phyloP scores from a whole-genome alignment of 2,329 filamentous ascomycete species.

The Penicillium italicum region DNA sequence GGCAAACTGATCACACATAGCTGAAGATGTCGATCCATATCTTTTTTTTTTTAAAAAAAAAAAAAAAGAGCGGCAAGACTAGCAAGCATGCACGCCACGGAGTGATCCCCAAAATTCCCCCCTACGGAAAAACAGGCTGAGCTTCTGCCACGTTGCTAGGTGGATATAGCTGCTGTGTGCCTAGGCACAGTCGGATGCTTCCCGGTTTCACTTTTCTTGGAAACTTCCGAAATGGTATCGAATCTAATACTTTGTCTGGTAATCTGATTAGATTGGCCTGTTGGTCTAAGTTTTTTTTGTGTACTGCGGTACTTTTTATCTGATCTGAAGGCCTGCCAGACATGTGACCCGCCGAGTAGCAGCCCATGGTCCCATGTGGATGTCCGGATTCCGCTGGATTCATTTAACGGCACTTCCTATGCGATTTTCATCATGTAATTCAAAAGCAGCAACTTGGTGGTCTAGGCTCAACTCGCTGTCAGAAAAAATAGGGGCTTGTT shows the following conservation, averaged over 20 bases:
- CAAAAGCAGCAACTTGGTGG: background rate
- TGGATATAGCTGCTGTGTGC: background rate
- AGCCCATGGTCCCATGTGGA: background rate
- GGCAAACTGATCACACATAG: background rate
- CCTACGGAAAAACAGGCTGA: background rate
- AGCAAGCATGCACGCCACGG: no score
- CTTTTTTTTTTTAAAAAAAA: no score
- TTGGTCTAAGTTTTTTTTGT: background rate
- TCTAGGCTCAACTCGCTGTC: background rate
- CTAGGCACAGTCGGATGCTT: background rate
- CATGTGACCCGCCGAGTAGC: background rate
- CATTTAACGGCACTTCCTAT: background rate
- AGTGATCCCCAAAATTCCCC: background rate
- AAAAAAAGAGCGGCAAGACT: no score
- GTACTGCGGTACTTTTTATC: constrained; percentile 1
- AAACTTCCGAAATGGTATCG: background rate
- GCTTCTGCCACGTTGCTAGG: background rate
- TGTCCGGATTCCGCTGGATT: background rate
- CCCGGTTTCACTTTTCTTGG: background rate
- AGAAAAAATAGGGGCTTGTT: background rate
- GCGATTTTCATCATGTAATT: background rate
- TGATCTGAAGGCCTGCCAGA: background rate
- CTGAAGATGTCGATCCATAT: background rate
- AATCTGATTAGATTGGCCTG: constrained; percentile 3
- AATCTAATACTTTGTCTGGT: background rate